Percentiles rank a stretch among this genome's conserved stretches.
Evolutionary conservation across 1,139 yeast genomes (phyloP).

Genomic region (Geotrichum siamense): DNA sequence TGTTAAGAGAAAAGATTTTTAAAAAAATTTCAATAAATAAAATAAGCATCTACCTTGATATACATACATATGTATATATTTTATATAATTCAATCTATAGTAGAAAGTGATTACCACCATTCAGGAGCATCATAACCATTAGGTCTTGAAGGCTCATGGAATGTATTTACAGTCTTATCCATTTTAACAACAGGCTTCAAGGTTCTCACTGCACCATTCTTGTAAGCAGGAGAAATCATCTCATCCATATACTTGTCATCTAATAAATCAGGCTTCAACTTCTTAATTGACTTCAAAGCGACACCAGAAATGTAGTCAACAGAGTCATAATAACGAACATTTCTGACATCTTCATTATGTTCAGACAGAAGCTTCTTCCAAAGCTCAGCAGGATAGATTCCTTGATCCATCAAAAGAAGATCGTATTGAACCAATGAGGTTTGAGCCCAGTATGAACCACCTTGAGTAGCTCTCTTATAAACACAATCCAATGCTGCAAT

Average conservation of each 20-base stretch:
- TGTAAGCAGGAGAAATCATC: conserved; percentile 24
- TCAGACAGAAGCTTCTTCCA: conserved; percentile 27
- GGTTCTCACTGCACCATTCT: conserved; percentile 29
- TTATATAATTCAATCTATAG: too few relatives aligned
- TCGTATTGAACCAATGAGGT: conserved; percentile 36
- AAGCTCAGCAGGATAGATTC: conserved; percentile 26
- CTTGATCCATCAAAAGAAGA: conserved; percentile 32
- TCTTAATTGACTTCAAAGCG: conserved; percentile 27
- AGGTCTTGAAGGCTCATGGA: conserved; percentile 30
- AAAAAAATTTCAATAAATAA: too few relatives aligned
- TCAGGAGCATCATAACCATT: conserved; percentile 32
- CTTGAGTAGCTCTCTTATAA: conserved; percentile 29
- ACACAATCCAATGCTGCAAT: conserved; percentile 33
- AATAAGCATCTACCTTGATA: too few relatives aligned
- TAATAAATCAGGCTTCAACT: conserved; percentile 27
- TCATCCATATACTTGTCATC: conserved; percentile 27
- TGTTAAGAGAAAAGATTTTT: too few relatives aligned
- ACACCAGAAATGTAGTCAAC: conserved; percentile 33
- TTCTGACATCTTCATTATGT: conserved; percentile 24
- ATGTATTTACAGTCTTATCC: conserved; percentile 28
- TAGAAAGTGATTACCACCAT: conserved; percentile 24
- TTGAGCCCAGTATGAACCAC: conserved; percentile 35
- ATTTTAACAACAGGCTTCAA: conserved; percentile 33
- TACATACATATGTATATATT: too few relatives aligned
- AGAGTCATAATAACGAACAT: conserved; percentile 32